These are phyloP conservation scores for Licmophora abbreviata DNA, from an alignment of 108 stramenopile species.

Conservation along the genomic window DNA sequence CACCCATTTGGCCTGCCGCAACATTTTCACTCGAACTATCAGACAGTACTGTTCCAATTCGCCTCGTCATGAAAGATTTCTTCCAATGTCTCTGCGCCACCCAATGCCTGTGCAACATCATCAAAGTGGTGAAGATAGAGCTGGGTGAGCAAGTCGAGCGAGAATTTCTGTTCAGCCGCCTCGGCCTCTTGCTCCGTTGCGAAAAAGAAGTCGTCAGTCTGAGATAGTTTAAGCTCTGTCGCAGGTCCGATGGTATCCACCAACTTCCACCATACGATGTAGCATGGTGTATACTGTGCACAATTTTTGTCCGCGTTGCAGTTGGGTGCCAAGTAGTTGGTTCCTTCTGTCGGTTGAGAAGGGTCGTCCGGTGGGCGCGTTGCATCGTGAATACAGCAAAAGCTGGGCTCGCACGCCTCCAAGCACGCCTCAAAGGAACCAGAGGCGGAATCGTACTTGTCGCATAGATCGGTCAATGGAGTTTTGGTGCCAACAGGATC, in stretches of 20 bases:
- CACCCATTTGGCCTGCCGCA: neutral
- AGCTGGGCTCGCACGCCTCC: constrained; percentile 26
- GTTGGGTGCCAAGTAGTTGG: constrained; percentile 15
- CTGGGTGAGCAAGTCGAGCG: constrained; percentile 23
- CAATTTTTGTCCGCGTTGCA: constrained; percentile 36
- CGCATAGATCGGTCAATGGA: constrained; percentile 23
- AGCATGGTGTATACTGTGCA: constrained; percentile 14
- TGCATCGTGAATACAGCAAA: constrained; percentile 45
- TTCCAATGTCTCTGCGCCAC: neutral
- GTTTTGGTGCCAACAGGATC: constrained; percentile 22
- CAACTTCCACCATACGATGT: constrained; percentile 29
- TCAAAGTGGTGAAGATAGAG: constrained; percentile 40
- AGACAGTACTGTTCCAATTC: neutral
- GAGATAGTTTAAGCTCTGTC: constrained; percentile 9
- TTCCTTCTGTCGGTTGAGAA: neutral
- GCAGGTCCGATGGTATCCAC: constrained; percentile 21
- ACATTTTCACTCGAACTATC: neutral
- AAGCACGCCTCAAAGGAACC: constrained; percentile 29
- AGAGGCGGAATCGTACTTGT: constrained; percentile 27
- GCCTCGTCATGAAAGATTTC: neutral
- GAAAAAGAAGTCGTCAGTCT: constrained; percentile 44
- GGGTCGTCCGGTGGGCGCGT: constrained; percentile 8
- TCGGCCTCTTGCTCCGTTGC: constrained; percentile 10
- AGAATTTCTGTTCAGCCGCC: constrained; percentile 13
- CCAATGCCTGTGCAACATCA: constrained; percentile 17